phyloP scores from a whole-genome alignment of 768 basidiomycete genomes.

The Udeniomyces megalosporus region DNA sequence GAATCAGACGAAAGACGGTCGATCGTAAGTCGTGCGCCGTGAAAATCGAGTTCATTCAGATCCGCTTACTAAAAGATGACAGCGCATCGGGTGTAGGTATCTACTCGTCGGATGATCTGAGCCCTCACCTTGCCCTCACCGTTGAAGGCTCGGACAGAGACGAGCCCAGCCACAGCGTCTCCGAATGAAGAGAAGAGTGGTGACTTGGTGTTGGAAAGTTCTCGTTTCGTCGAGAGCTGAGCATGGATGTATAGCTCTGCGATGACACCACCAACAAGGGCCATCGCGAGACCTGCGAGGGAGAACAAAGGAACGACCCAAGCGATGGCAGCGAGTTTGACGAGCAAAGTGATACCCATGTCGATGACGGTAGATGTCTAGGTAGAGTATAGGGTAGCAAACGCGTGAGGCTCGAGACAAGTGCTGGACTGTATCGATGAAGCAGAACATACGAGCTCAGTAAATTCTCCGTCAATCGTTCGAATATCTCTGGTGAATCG shows the following conservation, averaged over 20 bases:
- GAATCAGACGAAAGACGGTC: not conserved
- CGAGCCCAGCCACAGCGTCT: constrained; percentile 44
- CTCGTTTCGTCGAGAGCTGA: constrained; percentile 41
- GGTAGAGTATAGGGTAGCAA: not conserved
- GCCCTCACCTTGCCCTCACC: constrained; percentile 34
- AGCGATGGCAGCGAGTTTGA: constrained; percentile 36
- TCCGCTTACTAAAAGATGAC: constrained; percentile 26
- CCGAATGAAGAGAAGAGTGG: constrained; percentile 38
- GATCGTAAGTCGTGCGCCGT: too few relatives aligned
- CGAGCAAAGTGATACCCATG: constrained; percentile 30
- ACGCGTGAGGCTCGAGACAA: not conserved
- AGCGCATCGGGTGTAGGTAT: constrained; percentile 33
- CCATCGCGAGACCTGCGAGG: constrained; percentile 35
- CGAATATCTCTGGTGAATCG: constrained; percentile 38
- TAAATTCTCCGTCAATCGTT: constrained; percentile 13
- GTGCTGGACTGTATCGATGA: too few relatives aligned
- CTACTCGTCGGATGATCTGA: constrained; percentile 38
- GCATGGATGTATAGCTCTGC: constrained; percentile 35
- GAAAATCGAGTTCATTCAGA: too few relatives aligned
- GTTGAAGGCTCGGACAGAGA: constrained; percentile 49
- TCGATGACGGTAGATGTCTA: constrained; percentile 21
- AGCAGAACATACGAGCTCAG: constrained; percentile 2
- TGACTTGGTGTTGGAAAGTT: constrained; percentile 39
- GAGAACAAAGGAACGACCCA: constrained; percentile 37
- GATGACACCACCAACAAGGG: constrained; percentile 14